These are phyloP conservation scores for Neurospora sp. DNA, from an alignment of 495 filamentous ascomycete genomes.

Conservation along the genomic window DNA sequence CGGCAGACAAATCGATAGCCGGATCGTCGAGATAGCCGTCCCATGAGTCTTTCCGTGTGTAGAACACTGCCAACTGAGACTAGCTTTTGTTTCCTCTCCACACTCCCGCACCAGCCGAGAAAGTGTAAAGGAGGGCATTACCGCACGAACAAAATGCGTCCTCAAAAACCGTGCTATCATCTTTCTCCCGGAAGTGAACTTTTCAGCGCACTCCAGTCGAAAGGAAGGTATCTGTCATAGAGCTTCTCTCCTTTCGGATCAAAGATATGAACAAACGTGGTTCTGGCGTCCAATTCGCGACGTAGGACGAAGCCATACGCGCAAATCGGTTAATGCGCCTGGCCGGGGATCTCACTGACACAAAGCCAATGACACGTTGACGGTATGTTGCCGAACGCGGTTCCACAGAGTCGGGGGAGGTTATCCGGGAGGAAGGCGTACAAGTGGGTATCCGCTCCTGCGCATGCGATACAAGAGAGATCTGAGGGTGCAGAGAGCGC, in stretches of 20 bases:
- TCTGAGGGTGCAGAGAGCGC: constrained; percentile 25
- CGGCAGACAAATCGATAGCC: constrained; percentile 26
- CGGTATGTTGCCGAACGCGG: constrained; percentile 34
- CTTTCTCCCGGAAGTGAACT: constrained; percentile 31
- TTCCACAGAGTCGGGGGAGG: constrained; percentile 20
- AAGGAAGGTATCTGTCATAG: constrained; percentile 25
- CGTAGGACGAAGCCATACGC: constrained; percentile 36
- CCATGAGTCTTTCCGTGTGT: constrained; percentile 52
- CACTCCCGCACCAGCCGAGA: constrained; percentile 10
- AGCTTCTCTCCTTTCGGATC: constrained; percentile 5
- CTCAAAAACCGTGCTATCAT: constrained; percentile 65
- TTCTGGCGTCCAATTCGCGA: constrained; percentile 56
- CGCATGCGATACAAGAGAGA: constrained; percentile 4
- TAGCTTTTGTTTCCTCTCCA: constrained; percentile 83
- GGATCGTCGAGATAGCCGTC: constrained; percentile 17
- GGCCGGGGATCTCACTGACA: constrained; percentile 40
- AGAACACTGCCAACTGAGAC: constrained; percentile 70
- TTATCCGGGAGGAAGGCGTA: neutral
- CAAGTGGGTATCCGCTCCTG: neutral
- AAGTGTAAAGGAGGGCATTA: constrained; percentile 44
- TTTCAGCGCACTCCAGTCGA: constrained; percentile 16
- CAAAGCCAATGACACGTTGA: constrained; percentile 26
- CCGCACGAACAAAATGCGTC: constrained; percentile 73
- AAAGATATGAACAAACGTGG: constrained; percentile 12
- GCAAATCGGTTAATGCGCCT: constrained; percentile 65